These are phyloP conservation scores for Lichtheimia corymbifera DNA, from an alignment of 371 early-diverging fungal genomes.

Conservation along the genomic window DNA sequence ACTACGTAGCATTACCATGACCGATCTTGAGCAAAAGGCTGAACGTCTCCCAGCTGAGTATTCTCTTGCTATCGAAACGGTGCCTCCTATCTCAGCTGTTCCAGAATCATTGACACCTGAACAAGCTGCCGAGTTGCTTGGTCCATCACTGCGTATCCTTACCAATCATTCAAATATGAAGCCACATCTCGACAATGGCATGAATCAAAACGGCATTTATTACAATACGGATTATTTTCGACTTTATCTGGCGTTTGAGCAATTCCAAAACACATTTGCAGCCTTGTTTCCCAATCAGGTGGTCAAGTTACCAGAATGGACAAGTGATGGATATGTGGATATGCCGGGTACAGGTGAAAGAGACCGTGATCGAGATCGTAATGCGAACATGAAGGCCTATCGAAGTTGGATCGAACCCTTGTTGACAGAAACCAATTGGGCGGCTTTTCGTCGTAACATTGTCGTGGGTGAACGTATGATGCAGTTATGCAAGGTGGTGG, in stretches of 20 bases:
- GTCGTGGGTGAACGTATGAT: constrained; percentile 52
- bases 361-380: constrained; percentile 44
- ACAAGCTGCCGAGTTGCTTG: constrained; percentile 29
- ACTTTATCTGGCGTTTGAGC: constrained; percentile 50
- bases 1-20: constrained; percentile 36
- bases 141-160: constrained; percentile 36
- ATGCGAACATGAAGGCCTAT: constrained; percentile 50
- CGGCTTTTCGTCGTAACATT: constrained; percentile 51
- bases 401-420: constrained; percentile 46
- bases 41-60: constrained; percentile 30
- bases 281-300: constrained; percentile 35
- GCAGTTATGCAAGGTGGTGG: constrained; percentile 44
- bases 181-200: constrained; percentile 51
- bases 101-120: constrained; percentile 18
- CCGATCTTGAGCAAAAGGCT: constrained; percentile 49
- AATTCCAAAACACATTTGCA: constrained; percentile 44
- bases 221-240: constrained; percentile 56
- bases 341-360: constrained; percentile 12
- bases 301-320: constrained; percentile 16
- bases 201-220: constrained; percentile 56
- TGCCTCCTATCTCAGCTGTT: constrained; percentile 8
- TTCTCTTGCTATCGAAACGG: constrained; percentile 33
- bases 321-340: constrained; percentile 2
- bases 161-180: constrained; percentile 48
- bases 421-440: constrained; percentile 48